phyloP scores from a whole-genome alignment of 805 yeast species.

The Candida xyloterini region DNA sequence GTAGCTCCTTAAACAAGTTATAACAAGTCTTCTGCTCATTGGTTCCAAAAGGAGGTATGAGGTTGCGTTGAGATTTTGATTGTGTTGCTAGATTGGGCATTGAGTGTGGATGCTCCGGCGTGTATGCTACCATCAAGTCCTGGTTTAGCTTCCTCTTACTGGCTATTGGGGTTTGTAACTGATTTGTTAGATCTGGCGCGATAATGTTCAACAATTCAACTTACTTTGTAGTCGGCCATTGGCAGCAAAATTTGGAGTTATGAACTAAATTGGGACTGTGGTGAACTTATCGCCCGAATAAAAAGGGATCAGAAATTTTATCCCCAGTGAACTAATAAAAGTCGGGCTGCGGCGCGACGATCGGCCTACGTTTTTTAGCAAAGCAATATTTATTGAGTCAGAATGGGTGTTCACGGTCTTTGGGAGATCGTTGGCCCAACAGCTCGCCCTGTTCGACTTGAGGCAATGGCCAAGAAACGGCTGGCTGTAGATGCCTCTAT shows the following conservation, averaged over 20 bases:
- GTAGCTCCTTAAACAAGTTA: conserved; percentile 15
- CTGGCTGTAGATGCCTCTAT: conserved; percentile 97
- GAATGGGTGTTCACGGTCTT: conserved; percentile 93
- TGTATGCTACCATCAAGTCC: conserved; percentile 19
- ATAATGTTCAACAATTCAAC: conserved; percentile 1
- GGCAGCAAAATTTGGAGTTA: not conserved
- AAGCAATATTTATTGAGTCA: not conserved
- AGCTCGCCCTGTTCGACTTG: conserved; percentile 86
- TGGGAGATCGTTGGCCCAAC: conserved; percentile 92
- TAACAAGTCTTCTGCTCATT: conserved; percentile 16
- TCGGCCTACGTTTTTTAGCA: conserved; percentile 3
- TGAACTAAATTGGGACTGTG: not conserved
- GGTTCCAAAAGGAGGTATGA: conserved; percentile 12
- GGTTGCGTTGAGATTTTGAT: conserved; percentile 15
- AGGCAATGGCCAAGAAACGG: conserved; percentile 70
- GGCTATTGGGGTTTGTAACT: conserved; percentile 20
- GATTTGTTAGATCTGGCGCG: conserved; percentile 15
- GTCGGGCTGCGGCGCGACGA: conserved; percentile 8
- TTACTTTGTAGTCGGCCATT: conserved; percentile 19
- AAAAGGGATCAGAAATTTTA: conserved; percentile 7
- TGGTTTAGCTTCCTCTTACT: conserved; percentile 19
- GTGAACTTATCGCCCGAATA: conserved; percentile 7
- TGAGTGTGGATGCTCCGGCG: conserved; percentile 22
- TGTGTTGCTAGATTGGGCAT: conserved; percentile 19
- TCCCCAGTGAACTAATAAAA: not conserved